Percentiles rank a stretch among this genome's conserved stretches.
These are phyloP conservation scores for Digitaria exilis DNA, from an alignment of 202 grass and related monocot genomes.

Conservation along the genomic window DNA sequence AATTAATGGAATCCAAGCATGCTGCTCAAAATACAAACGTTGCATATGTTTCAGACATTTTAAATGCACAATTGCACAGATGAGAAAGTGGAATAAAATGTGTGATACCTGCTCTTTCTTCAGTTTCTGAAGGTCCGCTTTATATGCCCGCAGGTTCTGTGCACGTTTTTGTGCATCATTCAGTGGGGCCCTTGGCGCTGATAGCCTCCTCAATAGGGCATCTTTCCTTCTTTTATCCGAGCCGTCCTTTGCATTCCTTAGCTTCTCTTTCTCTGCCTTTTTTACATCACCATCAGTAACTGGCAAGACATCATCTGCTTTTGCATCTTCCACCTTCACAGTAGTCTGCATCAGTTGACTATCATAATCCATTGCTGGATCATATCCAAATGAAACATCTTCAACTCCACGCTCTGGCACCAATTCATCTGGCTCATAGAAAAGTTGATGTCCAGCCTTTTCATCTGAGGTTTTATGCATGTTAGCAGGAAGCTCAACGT, in stretches of 20 bases:
- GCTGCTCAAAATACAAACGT: background rate
- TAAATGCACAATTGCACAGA: conserved; percentile 1
- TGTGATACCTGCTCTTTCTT: conserved; percentile 84
- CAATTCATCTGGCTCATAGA: conserved; percentile 87
- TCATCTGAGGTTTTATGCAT: conserved; percentile 39
- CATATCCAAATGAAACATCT: conserved; percentile 62
- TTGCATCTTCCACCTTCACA: conserved; percentile 51
- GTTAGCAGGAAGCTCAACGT: conserved; percentile 58
- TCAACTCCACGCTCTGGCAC: conserved; percentile 72
- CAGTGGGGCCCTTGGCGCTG: conserved; percentile 57
- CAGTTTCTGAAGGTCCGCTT: conserved; percentile 89
- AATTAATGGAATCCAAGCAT: background rate
- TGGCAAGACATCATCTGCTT: conserved; percentile 43
- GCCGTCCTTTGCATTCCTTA: conserved; percentile 58
- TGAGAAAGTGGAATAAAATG: background rate
- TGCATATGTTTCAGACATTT: background rate
- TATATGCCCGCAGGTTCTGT: conserved; percentile 82
- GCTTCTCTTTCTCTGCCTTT: conserved; percentile 64
- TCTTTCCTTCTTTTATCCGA: conserved; percentile 85
- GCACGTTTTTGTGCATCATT: conserved; percentile 97
- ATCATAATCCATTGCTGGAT: conserved; percentile 82
- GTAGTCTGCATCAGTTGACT: conserved; percentile 49
- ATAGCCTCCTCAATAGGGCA: conserved; percentile 52
- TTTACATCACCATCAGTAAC: conserved; percentile 47
- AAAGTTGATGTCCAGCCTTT: conserved; percentile 54